phyloP scores from a whole-genome alignment of 306 rosid genomes.

The Crotalaria pallida region DNA sequence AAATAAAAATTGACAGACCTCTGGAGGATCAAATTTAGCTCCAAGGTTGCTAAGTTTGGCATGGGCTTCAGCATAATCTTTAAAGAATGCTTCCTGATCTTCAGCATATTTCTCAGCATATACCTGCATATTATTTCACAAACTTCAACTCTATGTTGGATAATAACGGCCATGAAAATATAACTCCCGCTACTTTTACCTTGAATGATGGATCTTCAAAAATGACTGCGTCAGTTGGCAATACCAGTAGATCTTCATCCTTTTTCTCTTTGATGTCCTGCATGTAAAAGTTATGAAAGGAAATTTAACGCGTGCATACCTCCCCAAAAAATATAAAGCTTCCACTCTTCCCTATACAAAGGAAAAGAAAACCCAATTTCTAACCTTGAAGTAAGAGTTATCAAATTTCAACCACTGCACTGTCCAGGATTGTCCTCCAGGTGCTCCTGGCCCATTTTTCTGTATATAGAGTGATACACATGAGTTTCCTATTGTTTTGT shows the following conservation, averaged over 20 bases:
- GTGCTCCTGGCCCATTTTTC: constrained; percentile 98
- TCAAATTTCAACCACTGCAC: constrained; percentile 93
- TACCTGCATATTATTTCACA: constrained; percentile 44
- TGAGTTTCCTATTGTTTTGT: constrained; percentile 17
- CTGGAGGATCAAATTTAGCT: constrained; percentile 93
- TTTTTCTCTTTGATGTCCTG: constrained; percentile 86
- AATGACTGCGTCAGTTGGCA: constrained; percentile 94
- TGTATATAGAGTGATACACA: constrained; percentile 31
- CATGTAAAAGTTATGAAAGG: constrained; percentile 31
- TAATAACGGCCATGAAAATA: background rate
- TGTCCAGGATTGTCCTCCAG: constrained; percentile 99
- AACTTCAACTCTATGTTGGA: background rate
- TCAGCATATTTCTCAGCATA: constrained; percentile 89
- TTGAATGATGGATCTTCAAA: constrained; percentile 92
- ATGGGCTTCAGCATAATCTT: constrained; percentile 98
- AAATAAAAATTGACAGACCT: constrained; percentile 48
- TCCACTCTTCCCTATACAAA: background rate
- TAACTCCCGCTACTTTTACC: constrained; percentile 37
- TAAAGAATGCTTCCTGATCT: constrained; percentile 86
- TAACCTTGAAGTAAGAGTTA: constrained; percentile 91
- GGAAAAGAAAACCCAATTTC: background rate
- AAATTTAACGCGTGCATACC: background rate
- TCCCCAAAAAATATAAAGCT: background rate
- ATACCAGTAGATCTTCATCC: constrained; percentile 80
- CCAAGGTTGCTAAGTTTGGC: constrained; percentile 95